A percentile compares a stretch with the other conserved stretches of the same genome.
These are phyloP conservation scores for Smithsoniella earleae DNA, from an alignment of 163 green algal genomes.

Conservation along the genomic window DNA sequence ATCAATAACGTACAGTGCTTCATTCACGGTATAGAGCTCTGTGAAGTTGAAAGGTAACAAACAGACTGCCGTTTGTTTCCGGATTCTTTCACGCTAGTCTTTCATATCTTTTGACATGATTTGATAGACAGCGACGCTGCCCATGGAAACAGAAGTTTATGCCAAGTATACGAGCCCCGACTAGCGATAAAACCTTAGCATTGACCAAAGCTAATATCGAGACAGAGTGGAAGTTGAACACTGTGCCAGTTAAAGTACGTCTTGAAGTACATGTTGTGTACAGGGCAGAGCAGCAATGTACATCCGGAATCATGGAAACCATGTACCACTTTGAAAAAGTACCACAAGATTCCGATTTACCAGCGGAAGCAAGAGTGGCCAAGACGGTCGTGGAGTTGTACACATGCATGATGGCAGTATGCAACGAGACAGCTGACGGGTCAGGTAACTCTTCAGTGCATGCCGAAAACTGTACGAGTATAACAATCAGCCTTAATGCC, in stretches of 20 bases:
- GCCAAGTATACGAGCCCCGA: too few relatives aligned
- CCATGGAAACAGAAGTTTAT: too few relatives aligned
- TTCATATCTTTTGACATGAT: slow-evolving; percentile 5
- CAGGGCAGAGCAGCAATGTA: slow-evolving; percentile 56
- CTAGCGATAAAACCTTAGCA: too few relatives aligned
- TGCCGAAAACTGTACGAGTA: background rate
- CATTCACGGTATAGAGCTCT: background rate
- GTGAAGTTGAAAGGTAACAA: background rate
- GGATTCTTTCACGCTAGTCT: background rate
- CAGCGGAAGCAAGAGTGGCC: background rate
- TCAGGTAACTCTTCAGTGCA: background rate
- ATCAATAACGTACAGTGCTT: background rate
- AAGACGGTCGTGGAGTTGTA: slow-evolving; percentile 10
- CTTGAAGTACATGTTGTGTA: too few relatives aligned
- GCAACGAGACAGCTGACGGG: background rate
- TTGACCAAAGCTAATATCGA: background rate
- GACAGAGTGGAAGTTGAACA: slow-evolving; percentile 33
- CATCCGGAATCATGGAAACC: slow-evolving; percentile 76
- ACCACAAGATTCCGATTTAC: background rate
- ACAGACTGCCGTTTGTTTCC: background rate
- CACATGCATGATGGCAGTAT: background rate
- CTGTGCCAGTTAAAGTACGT: too few relatives aligned
- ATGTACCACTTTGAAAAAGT: slow-evolving; percentile 62
- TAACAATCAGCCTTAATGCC: background rate
- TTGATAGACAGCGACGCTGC: too few relatives aligned